A percentile compares a stretch with the other conserved stretches of the same genome.
Conservation (phyloP, 2,329 filamentous ascomycete species). For the Coniochaeta sp. region DNA sequence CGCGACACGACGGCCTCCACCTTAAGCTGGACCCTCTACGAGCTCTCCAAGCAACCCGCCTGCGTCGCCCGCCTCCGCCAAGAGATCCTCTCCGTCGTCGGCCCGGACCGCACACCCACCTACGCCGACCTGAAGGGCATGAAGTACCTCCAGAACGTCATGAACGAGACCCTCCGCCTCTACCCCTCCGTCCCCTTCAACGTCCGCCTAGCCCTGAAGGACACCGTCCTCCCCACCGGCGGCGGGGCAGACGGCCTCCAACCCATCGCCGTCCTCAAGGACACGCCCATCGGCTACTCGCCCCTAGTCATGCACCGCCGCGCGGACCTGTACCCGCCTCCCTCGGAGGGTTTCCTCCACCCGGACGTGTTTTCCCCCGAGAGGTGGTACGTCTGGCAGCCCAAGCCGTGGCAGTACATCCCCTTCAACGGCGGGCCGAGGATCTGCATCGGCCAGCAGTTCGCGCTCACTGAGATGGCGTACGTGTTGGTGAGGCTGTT, state of each 20-base stretch:
- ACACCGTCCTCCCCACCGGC: conserved; percentile 69
- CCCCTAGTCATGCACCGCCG: conserved; percentile 69
- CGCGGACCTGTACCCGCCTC: conserved; percentile 50
- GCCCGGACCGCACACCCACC: conserved; percentile 54
- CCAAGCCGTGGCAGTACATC: conserved; percentile 63
- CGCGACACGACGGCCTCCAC: conserved; percentile 82
- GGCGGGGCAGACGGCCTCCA: conserved; percentile 56
- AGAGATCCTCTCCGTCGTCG: conserved; percentile 65
- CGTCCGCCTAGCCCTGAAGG: conserved; percentile 61
- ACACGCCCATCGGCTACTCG: conserved; percentile 59
- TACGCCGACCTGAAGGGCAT: conserved; percentile 82
- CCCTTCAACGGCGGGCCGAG: conserved; percentile 70
- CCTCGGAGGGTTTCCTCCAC: conserved; percentile 36
- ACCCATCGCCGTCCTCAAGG: conserved; percentile 60
- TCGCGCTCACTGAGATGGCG: conserved; percentile 69
- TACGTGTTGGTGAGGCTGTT: conserved; percentile 68
- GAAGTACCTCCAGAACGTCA: conserved; percentile 68
- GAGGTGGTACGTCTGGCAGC: conserved; percentile 58
- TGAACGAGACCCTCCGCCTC: conserved; percentile 72
- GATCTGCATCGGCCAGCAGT: conserved; percentile 75
- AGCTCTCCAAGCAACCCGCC: conserved; percentile 65
- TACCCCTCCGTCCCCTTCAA: conserved; percentile 79
- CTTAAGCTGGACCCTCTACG: conserved; percentile 76
- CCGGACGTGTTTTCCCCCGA: conserved; percentile 55
- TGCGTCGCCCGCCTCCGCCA: conserved; percentile 60